Evolutionary conservation across 169 alveolate genomes (phyloP), one percentile per base, ranked within the genome.

Genomic region (Plasmodium relictum): DNA sequence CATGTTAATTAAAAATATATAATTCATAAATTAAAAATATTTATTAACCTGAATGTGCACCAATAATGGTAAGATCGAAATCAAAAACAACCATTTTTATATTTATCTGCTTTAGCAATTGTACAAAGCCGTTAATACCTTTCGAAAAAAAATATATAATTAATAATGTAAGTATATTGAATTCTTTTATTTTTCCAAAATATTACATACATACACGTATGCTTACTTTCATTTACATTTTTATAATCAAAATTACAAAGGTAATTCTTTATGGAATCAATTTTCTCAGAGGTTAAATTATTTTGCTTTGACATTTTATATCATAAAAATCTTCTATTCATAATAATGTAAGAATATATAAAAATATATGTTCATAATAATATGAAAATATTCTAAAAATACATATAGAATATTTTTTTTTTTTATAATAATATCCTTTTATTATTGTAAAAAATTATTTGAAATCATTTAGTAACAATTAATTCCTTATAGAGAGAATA

Each of bases 1-100:
- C 18, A 58, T 2, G 18, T 3, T 31, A 63, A 24, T 5, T 37
- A 9, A 31, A 9, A 41, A 39, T 24, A 59, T 20, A 48, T 16
- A 48, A 42, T 5, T n/a, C 22, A 31, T 26, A 22, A 22, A 7
- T 18, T 37, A 48, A 24, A 70, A 5, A 5, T 14, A 14, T 6
- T 6, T 63, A 9, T 39, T 63, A 2, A 76, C 89, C 89, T 39
- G 89, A 76, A 66, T 76, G 89, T 18, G 65, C 68, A n/a, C 89
- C 89, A 31, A 76, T 76, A 42, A 76, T 62, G 14, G 89, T 76
- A 58, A 76, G 37, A 66, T 76, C 89, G 12, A 76, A 76, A 39
- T 76, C 89, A 37, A 76, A 76, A 3, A 76, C 89, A 24, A 45
- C 89, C 89, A 76, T 76, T 41, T 76, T 76, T 24, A 76, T 76